phyloP scores from a whole-genome alignment of 192 early-diverging fungal species.

The Linnemannia elongata region DNA sequence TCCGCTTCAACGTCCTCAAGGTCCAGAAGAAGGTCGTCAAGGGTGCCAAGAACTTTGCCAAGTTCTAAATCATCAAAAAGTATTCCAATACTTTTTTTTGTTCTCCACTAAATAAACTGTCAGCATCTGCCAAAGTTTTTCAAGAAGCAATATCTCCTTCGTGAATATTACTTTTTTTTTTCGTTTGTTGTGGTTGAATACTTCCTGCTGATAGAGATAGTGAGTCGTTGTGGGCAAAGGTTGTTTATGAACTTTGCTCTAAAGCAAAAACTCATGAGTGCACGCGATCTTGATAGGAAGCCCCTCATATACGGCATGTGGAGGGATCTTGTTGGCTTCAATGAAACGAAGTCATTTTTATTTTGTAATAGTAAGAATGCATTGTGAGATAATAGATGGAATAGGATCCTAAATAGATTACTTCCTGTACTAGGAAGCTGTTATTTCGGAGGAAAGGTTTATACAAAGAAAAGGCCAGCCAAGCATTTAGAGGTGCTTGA shows the following conservation, averaged over 20 bases:
- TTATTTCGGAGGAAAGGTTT: too few relatives aligned
- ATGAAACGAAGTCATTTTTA: not conserved
- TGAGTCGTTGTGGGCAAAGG: too few relatives aligned
- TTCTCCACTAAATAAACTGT: constrained; percentile 13
- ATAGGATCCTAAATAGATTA: not conserved
- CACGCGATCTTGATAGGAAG: too few relatives aligned
- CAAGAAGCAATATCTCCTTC: not conserved
- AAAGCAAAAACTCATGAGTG: too few relatives aligned
- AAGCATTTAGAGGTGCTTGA: not conserved
- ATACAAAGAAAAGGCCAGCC: not conserved
- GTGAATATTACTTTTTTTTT: not conserved
- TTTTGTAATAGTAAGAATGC: not conserved
- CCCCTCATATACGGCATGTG: not conserved
- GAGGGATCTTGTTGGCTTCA: not conserved
- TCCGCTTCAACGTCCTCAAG: constrained; percentile 99
- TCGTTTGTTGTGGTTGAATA: too few relatives aligned
- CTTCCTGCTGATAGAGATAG: too few relatives aligned
- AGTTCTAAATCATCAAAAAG: constrained; percentile 51
- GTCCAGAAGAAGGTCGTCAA: constrained; percentile 80
- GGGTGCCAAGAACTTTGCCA: constrained; percentile 63
- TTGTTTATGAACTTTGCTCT: too few relatives aligned
- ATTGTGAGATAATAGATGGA: not conserved
- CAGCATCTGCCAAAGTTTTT: constrained; percentile 11
- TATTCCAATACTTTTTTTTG: not conserved
- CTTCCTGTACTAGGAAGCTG: not conserved